Conservation (phyloP, 1,284 basidiomycete genomes). For the Hypsizygus ulmarius region DNA sequence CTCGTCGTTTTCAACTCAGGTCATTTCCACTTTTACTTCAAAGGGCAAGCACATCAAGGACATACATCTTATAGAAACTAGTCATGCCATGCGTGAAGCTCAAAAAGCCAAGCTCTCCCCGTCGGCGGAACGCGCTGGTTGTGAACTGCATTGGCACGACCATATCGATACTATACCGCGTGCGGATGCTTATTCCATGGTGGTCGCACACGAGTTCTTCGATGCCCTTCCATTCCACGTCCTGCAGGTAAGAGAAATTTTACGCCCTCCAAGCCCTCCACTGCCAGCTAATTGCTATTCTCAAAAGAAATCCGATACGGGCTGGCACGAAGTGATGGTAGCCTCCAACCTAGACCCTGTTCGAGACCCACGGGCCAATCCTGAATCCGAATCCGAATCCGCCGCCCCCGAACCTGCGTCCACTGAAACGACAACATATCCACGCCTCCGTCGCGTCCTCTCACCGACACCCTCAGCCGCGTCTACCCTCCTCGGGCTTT, state of each 20-base stretch:
- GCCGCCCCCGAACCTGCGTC: not conserved
- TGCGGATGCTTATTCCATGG: constrained; percentile 72
- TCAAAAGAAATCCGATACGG: constrained; percentile 67
- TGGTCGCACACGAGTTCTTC: constrained; percentile 97
- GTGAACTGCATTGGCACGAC: constrained; percentile 71
- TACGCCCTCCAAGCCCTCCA: not conserved
- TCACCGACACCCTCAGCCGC: constrained; percentile 62
- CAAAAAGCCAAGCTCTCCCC: constrained; percentile 59
- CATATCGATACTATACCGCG: constrained; percentile 64
- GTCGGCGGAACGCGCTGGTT: constrained; percentile 27
- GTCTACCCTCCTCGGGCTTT: constrained; percentile 64
- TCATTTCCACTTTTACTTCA: constrained; percentile 50
- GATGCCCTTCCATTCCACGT: constrained; percentile 94
- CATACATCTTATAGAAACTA: constrained; percentile 84
- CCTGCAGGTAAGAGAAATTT: constrained; percentile 63
- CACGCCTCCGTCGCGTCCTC: constrained; percentile 65
- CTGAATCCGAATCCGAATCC: not conserved
- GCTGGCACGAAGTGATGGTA: constrained; percentile 88
- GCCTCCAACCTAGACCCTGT: constrained; percentile 36
- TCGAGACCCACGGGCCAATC: constrained; percentile 10
- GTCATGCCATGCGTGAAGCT: constrained; percentile 59
- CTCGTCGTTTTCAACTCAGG: constrained; percentile 40
- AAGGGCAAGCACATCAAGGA: constrained; percentile 39
- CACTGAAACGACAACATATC: constrained; percentile 13
- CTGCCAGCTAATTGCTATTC: constrained; percentile 4